A percentile compares a stretch with the other conserved stretches of the same genome.
Evolutionary conservation across 192 early-diverging fungal genomes (phyloP).

Genomic region (Coemansia biformis): DNA sequence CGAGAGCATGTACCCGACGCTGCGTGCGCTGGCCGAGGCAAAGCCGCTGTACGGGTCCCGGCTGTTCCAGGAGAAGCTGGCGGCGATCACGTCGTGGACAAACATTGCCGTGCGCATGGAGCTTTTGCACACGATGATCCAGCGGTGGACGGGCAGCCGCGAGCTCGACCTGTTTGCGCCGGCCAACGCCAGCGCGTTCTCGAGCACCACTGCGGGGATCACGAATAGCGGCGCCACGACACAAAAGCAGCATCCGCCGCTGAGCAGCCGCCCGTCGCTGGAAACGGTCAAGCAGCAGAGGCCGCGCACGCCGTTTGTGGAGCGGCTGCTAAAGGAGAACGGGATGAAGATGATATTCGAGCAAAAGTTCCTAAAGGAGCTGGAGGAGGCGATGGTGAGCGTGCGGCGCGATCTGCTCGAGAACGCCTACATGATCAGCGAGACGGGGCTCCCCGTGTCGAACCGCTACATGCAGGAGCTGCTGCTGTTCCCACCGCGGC

Average conservation of each 20-base stretch:
- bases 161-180: slow-evolving; percentile 36
- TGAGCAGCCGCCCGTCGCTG: too few relatives aligned
- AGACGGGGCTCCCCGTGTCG: slow-evolving; percentile 68
- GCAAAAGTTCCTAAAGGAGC: slow-evolving; percentile 59
- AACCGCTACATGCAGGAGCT: slow-evolving; percentile 65
- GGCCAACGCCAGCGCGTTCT: too few relatives aligned
- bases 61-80: slow-evolving; percentile 63
- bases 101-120: slow-evolving; percentile 65
- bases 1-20: slow-evolving; percentile 73
- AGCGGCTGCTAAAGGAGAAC: slow-evolving; percentile 78
- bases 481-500: slow-evolving; percentile 68
- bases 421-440: slow-evolving; percentile 57
- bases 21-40: slow-evolving; percentile 54
- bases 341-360: slow-evolving; percentile 73
- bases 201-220: too few relatives aligned
- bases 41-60: slow-evolving; percentile 65
- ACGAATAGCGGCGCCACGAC: too few relatives aligned
- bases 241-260: too few relatives aligned
- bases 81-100: slow-evolving; percentile 72
- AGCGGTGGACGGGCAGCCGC: slow-evolving; percentile 76
- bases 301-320: slow-evolving; percentile 69
- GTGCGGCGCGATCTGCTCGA: slow-evolving; percentile 66
- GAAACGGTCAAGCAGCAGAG: too few relatives aligned
- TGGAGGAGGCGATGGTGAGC: slow-evolving; percentile 56
- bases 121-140: slow-evolving; percentile 68